These are phyloP conservation scores for Botryotinia calthae DNA, from an alignment of 2,329 filamentous ascomycete species.

Conservation along the genomic window DNA sequence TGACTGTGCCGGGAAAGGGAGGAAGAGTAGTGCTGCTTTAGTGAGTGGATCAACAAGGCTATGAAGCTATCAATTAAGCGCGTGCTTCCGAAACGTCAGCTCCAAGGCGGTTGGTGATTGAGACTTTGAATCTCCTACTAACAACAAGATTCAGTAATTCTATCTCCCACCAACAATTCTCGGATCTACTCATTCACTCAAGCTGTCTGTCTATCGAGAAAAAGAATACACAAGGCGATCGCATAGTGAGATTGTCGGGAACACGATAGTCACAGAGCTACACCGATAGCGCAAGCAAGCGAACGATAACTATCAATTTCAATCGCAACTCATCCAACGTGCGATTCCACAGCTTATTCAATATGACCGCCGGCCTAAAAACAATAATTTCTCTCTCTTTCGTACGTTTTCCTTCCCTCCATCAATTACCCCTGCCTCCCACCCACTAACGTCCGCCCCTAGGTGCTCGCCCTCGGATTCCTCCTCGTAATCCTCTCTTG, in stretches of 20 bases:
- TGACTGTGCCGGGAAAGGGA: accelerated
- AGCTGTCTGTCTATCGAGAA: not conserved
- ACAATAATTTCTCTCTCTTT: conserved; percentile 99
- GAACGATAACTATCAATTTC: not conserved
- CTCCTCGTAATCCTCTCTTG: conserved; percentile 98
- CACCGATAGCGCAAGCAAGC: not conserved
- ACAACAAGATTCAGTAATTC: not conserved
- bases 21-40: not conserved
- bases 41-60: not conserved
- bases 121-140: not conserved
- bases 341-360: conserved; percentile 22
- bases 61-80: not conserved
- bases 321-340: conserved; percentile 4
- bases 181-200: not conserved
- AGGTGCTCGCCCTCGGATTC: conserved; percentile 95
- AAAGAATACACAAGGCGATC: not conserved
- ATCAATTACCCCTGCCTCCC: not conserved
- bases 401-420: conserved; percentile 49
- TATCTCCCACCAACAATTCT: not conserved
- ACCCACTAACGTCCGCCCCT: conserved; percentile 15
- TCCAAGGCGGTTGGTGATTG: not conserved
- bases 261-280: not conserved
- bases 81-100: conserved; percentile 19
- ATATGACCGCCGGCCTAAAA: conserved; percentile 82
- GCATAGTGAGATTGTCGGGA: not conserved